A percentile compares a stretch with the other conserved stretches of the same genome.
Conservation (phyloP, 495 filamentous ascomycete genomes). For the Aspergillus leporis region DNA sequence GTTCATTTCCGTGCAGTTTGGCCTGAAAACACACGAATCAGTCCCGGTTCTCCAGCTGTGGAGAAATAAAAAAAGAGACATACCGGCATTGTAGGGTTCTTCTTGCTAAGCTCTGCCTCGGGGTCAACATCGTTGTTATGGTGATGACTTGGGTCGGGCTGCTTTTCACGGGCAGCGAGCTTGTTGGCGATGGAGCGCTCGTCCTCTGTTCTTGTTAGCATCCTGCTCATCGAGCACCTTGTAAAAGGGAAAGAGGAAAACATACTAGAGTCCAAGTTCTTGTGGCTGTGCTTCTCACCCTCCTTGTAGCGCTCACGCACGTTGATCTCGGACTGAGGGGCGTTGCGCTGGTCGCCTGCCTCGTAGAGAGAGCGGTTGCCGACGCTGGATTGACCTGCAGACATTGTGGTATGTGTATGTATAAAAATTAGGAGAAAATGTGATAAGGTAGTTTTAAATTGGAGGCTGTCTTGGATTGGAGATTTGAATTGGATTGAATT, state of each 20-base stretch:
- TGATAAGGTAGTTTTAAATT: neutral
- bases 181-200: constrained; percentile 77
- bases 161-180: constrained; percentile 59
- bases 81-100: constrained; percentile 70
- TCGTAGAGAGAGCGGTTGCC: constrained; percentile 56
- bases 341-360: constrained; percentile 71
- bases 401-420: neutral
- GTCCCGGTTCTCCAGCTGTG: neutral
- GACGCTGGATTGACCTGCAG: constrained; percentile 36
- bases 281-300: constrained; percentile 65
- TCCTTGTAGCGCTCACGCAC: constrained; percentile 62
- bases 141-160: constrained; percentile 31
- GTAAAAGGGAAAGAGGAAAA: constrained; percentile 6
- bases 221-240: neutral
- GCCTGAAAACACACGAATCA: constrained; percentile 48
- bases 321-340: constrained; percentile 55
- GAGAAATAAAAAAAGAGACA: constrained; percentile 22
- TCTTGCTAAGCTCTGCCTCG: constrained; percentile 59
- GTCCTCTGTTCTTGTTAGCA: constrained; percentile 58
- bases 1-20: constrained; percentile 67
- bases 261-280: constrained; percentile 69
- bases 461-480: neutral
- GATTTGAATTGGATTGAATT: neutral
- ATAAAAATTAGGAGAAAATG: neutral
- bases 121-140: constrained; percentile 42